phyloP scores from a whole-genome alignment of 352 stramenopile genomes.

The Pilasporangium apinafurcum region DNA sequence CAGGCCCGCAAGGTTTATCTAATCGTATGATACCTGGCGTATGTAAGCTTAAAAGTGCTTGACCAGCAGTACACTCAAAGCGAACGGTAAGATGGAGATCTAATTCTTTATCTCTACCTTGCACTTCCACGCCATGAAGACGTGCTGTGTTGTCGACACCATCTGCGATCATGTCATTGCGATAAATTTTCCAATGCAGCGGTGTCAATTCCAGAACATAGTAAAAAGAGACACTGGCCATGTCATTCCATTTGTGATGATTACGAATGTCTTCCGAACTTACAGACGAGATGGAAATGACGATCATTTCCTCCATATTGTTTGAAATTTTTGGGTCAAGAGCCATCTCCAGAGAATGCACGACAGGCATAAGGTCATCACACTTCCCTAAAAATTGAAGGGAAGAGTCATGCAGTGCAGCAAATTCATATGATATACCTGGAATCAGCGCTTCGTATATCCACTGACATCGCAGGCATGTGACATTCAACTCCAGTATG shows the following conservation, averaged over 20 bases:
- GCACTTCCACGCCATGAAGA: too few species aligned
- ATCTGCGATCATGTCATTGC: too few species aligned
- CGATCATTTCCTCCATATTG: too few species aligned
- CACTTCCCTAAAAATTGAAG: constrained; percentile 13
- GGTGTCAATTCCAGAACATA: too few species aligned
- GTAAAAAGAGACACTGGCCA: too few species aligned
- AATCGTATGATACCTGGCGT: not conserved
- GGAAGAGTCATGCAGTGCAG: constrained; percentile 10
- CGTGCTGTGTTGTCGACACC: too few species aligned
- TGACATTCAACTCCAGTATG: constrained; percentile 16
- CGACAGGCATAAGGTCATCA: constrained; percentile 9
- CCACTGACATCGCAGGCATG: constrained; percentile 18
- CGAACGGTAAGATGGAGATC: not conserved
- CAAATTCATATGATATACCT: constrained; percentile 34
- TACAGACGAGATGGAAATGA: too few species aligned
- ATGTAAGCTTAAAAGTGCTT: not conserved
- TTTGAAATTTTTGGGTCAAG: too few species aligned
- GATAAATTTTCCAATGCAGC: too few species aligned
- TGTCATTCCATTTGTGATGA: too few species aligned
- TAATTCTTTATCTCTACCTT: not conserved
- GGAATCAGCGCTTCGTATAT: constrained; percentile 20
- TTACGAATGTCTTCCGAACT: too few species aligned
- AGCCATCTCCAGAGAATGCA: constrained; percentile 10
- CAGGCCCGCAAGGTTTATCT: constrained; percentile 2
- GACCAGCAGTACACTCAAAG: constrained; percentile 3